These are phyloP conservation scores for Eragrostis curvula DNA, from an alignment of 176 grass and related monocot genomes.

Conservation along the genomic window DNA sequence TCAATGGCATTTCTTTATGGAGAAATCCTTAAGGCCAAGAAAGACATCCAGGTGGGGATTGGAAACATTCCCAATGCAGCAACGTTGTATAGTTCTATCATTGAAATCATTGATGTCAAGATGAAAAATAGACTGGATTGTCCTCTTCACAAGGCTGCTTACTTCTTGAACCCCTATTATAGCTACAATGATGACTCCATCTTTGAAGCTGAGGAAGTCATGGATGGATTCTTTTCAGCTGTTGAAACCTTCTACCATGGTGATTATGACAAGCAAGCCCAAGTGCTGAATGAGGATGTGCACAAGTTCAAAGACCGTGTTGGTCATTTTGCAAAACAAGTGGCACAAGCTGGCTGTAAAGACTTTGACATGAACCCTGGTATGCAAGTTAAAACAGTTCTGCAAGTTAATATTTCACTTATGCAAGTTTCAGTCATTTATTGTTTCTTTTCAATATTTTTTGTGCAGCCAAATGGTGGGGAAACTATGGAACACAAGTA, in stretches of 20 bases:
- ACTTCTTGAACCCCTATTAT: constrained; percentile 2
- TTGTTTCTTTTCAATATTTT: too few relatives aligned
- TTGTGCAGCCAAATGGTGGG: neutral
- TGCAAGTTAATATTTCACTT: too few relatives aligned
- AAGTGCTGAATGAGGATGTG: too few relatives aligned
- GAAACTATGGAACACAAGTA: neutral
- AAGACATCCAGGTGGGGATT: neutral
- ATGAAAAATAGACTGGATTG: neutral
- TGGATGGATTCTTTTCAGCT: neutral
- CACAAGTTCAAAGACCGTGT: too few relatives aligned
- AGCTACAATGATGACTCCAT: neutral
- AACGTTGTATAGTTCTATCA: neutral
- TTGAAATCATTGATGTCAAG: neutral
- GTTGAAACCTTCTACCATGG: constrained; percentile 8
- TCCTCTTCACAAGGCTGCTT: neutral
- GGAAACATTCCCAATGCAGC: neutral
- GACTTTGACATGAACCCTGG: neutral
- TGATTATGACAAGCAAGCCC: neutral
- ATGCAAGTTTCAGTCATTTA: neutral
- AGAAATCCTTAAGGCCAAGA: neutral
- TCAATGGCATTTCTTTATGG: neutral
- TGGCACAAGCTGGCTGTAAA: neutral
- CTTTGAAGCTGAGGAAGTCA: neutral
- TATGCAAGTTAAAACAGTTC: neutral
- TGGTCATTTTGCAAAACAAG: neutral